A percentile compares a stretch with the other conserved stretches of the same genome.
These are phyloP conservation scores for Cytospora chrysosperma DNA, from an alignment of 2,329 filamentous ascomycete species.

Conservation along the genomic window DNA sequence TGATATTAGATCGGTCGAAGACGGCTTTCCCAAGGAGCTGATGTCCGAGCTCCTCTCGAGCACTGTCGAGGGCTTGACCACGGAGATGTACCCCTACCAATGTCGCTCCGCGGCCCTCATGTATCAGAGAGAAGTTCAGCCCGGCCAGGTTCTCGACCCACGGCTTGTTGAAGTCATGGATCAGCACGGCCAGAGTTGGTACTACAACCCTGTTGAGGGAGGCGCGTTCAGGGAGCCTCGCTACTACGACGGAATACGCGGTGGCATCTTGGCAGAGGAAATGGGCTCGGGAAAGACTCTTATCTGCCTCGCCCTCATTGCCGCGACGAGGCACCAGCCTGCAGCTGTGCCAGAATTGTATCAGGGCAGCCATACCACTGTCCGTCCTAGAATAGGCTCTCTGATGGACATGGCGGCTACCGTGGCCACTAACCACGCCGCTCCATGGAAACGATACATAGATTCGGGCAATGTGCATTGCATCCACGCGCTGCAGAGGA, in stretches of 20 bases:
- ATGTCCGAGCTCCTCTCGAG: conserved; percentile 57
- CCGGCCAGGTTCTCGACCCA: conserved; percentile 68
- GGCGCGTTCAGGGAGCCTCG: conserved; percentile 63
- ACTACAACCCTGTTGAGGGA: conserved; percentile 65
- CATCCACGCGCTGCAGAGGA: conserved; percentile 53
- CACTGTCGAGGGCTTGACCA: conserved; percentile 57
- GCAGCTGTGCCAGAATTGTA: conserved; percentile 65
- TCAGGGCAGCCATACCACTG: conserved; percentile 40
- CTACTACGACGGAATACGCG: conserved; percentile 70
- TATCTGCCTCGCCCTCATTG: conserved; percentile 75
- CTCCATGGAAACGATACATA: conserved; percentile 71
- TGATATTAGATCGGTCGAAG: conserved; percentile 44
- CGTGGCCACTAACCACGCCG: conserved; percentile 61
- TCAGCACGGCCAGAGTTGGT: conserved; percentile 64
- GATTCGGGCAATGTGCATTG: conserved; percentile 52
- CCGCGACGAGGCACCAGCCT: conserved; percentile 71
- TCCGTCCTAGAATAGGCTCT: conserved; percentile 52
- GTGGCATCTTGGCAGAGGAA: conserved; percentile 77
- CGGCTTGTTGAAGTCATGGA: conserved; percentile 61
- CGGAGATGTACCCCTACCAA: conserved; percentile 75
- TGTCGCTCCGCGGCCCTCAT: conserved; percentile 76
- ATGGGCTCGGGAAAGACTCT: conserved; percentile 87
- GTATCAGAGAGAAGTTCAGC: conserved; percentile 74
- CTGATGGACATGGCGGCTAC: conserved; percentile 76
- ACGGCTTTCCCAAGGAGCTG: conserved; percentile 50